Conservation (phyloP, 1,284 basidiomycete genomes). For the Cutaneotrichosporon sp. region DNA sequence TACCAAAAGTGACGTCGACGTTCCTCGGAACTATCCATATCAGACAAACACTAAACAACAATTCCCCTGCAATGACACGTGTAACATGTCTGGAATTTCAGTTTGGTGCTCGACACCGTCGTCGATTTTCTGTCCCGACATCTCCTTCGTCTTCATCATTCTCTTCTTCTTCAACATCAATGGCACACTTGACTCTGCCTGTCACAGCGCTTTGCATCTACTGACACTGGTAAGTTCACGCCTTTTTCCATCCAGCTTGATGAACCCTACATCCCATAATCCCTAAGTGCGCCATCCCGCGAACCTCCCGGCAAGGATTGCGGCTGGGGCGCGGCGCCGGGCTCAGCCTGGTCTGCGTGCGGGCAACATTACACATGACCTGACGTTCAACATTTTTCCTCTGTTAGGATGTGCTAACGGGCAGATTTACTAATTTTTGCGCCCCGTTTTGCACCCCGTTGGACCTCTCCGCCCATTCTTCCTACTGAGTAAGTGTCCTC, state of each 20-base stretch:
- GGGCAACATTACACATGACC: conserved; percentile 45
- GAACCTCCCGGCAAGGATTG: conserved; percentile 35
- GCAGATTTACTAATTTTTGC: too few species aligned
- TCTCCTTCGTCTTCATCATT: neutral
- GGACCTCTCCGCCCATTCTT: neutral
- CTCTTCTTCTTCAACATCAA: neutral
- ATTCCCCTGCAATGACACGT: too few species aligned
- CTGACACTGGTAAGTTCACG: conserved; percentile 10
- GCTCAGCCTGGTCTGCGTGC: conserved; percentile 37
- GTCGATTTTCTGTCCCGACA: neutral
- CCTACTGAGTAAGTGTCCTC: conserved; percentile 19
- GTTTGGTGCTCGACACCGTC: too few species aligned
- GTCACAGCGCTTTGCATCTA: neutral
- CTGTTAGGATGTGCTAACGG: neutral
- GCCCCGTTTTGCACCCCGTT: too few species aligned
- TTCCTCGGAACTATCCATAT: too few species aligned
- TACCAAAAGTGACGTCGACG: too few species aligned
- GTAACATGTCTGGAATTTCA: too few species aligned
- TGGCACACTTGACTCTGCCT: neutral
- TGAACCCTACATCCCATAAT: conserved; percentile 39
- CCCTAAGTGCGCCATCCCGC: conserved; percentile 27
- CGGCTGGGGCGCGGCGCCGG: conserved; percentile 26
- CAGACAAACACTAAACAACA: too few species aligned
- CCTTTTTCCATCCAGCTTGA: conserved; percentile 22
- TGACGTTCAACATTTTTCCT: conserved; percentile 23